phyloP scores from a whole-genome alignment of 148 eudicot genomes.

The Rheum nobile region DNA sequence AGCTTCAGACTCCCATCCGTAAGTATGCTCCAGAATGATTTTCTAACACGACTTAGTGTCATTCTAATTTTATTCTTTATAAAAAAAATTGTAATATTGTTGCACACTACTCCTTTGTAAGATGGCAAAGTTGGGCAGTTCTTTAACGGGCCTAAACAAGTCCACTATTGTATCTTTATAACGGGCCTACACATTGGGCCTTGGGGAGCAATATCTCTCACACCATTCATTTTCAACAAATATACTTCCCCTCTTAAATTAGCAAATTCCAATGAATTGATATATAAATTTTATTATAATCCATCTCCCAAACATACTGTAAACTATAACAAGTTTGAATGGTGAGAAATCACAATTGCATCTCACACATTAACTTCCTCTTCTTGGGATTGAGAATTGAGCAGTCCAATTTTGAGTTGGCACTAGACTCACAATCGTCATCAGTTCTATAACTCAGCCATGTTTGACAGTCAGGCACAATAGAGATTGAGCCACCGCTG shows the following conservation, averaged over 20 bases:
- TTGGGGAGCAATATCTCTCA: neutral
- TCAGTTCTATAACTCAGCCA: neutral
- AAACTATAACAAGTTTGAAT: neutral
- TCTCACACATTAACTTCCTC: neutral
- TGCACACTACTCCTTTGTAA: too few relatives aligned
- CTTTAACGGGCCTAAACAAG: too few relatives aligned
- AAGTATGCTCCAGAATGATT: too few relatives aligned
- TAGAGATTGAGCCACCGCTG: neutral
- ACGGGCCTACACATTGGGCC: neutral
- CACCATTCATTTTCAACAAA: too few relatives aligned
- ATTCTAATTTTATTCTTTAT: too few relatives aligned
- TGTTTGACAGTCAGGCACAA: too few relatives aligned
- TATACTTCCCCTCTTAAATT: too few relatives aligned
- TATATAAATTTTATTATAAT: neutral
- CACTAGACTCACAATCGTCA: neutral
- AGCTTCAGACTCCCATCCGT: too few relatives aligned
- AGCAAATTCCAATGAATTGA: too few relatives aligned
- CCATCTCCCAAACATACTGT: neutral
- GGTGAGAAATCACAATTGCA: neutral
- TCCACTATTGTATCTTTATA: neutral
- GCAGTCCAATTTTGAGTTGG: neutral
- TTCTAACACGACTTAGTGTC: too few relatives aligned
- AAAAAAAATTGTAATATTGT: too few relatives aligned
- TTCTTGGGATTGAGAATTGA: neutral
- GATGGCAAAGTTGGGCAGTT: too few relatives aligned